Evolutionary conservation across 2,329 filamentous ascomycete genomes (phyloP).

Genomic region (Fusarium nematophilum): DNA sequence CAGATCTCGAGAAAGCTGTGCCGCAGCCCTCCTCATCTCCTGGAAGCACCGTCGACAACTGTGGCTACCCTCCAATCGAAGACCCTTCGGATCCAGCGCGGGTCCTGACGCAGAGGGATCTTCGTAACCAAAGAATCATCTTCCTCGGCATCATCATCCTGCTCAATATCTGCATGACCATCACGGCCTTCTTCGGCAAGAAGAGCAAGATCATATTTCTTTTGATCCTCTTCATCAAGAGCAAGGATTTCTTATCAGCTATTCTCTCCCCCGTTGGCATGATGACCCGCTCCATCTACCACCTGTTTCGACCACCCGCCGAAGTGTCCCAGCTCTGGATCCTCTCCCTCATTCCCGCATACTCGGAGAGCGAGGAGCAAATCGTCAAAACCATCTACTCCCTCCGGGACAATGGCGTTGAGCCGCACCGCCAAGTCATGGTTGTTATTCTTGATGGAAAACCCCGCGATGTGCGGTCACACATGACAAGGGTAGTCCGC

Average conservation of each 20-base stretch:
- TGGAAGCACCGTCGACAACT: slow-evolving; percentile 26
- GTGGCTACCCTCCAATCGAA: slow-evolving; percentile 27
- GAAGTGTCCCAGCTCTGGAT: slow-evolving; percentile 27
- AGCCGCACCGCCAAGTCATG: slow-evolving; percentile 39
- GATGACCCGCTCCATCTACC: slow-evolving; percentile 1
- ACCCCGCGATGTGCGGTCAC: slow-evolving; percentile 30
- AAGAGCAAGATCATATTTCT: slow-evolving; percentile 33
- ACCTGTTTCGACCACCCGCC: slow-evolving; percentile 12
- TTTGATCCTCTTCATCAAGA: slow-evolving; percentile 34
- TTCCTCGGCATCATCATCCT: slow-evolving; percentile 32
- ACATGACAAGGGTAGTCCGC: slow-evolving; percentile 31
- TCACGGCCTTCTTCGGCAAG: slow-evolving; percentile 29
- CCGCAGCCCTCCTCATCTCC: not conserved
- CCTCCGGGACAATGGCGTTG: slow-evolving; percentile 34
- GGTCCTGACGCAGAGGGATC: slow-evolving; percentile 15
- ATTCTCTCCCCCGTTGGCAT: slow-evolving; percentile 30
- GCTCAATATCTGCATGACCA: slow-evolving; percentile 30
- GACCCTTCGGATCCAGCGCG: slow-evolving; percentile 34
- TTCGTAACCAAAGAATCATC: slow-evolving; percentile 28
- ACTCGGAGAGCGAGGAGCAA: slow-evolving; percentile 40
- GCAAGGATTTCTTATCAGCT: slow-evolving; percentile 36
- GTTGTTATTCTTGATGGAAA: slow-evolving; percentile 35
- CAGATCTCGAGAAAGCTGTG: no score
- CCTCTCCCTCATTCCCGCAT: slow-evolving; percentile 36
- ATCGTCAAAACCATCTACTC: slow-evolving; percentile 41